Evolutionary conservation across 257 asterid genomes (phyloP), one percentile per base, ranked within the genome.

Genomic region (Petunia secreta): DNA sequence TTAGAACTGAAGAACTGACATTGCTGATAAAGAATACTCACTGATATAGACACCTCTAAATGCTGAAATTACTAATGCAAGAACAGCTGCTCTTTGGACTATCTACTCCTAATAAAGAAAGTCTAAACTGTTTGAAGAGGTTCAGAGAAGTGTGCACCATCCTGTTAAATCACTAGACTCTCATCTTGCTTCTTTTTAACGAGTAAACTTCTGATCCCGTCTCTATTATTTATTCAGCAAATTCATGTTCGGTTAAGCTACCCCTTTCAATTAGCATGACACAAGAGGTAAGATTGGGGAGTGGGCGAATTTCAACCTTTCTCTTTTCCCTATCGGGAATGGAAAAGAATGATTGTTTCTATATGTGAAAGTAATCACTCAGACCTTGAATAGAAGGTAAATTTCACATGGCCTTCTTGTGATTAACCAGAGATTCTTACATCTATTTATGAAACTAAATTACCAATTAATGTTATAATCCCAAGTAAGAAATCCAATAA

Each of bases 381-480:
- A 46, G 58, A 2, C 55, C 25, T 69, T 46, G 59, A 46, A 10
- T 16, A 2, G 1, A 10, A 25, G 41, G 46, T 15, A 68, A 46
- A 16, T 16, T 8, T 55, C 0, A 0, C 10, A 34, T 10, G 75
- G 40, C n/a, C 2, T 58, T 69, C 77, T 69, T 4, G 59, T 34
- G 8, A 44, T 69, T 38, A 69, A 46, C 36, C 25, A 69, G 25
- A 16, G 16, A 46, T 25, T 69, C 58, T 69, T n/a, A 46, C 5
- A 46, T 69, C 14, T 25, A 69, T 16, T 69, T 69, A 46, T 46
- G 59, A 69, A 16, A n/a, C 43, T 34, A 25, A 38, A 69, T 46
- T 46, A 69, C 59, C 77, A 69, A 69, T 69, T 15, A 48, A 46
- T 69, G 9, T 69, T 38, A 69, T n/a, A 9, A 8, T 38, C 77